These are phyloP conservation scores for Bipolaris oryzae DNA, from an alignment of 2,329 filamentous ascomycete species.

Conservation along the genomic window DNA sequence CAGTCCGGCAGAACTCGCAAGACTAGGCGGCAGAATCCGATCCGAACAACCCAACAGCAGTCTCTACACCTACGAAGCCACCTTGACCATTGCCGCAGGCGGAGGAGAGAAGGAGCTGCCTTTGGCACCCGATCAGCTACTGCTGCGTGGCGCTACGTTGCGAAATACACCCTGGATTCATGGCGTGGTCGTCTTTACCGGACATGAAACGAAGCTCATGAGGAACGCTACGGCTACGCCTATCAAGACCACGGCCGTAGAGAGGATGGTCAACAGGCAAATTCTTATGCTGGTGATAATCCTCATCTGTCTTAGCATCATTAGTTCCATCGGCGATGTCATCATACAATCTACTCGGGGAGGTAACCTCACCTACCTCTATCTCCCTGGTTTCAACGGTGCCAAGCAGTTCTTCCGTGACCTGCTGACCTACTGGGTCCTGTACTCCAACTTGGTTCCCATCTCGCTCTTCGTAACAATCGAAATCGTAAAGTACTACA, in stretches of 20 bases:
- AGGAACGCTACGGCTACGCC: conserved; percentile 95
- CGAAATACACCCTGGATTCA: conserved; percentile 98
- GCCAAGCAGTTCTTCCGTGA: conserved; percentile 87
- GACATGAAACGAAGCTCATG: conserved; percentile 99
- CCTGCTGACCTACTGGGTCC: conserved; percentile 97
- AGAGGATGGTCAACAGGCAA: conserved; percentile 89
- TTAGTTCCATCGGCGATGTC: conserved; percentile 90
- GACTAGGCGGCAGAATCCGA: conserved; percentile 82
- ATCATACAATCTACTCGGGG: conserved; percentile 70
- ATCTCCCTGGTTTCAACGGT: conserved; percentile 65
- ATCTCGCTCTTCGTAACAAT: conserved; percentile 98
- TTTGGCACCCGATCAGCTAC: conserved; percentile 87
- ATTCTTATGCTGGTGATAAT: conserved; percentile 89
- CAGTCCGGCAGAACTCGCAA: conserved; percentile 81
- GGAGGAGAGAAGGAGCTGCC: conserved; percentile 93
- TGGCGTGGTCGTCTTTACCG: conserved; percentile 93
- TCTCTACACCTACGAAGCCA: conserved; percentile 97
- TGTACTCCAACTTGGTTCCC: conserved; percentile 94
- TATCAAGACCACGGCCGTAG: conserved; percentile 96
- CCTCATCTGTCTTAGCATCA: conserved; percentile 80
- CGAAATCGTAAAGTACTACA: conserved; percentile 97
- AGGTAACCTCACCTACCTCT: conserved; percentile 73
- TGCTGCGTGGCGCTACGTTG: conserved; percentile 89
- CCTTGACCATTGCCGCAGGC: conserved; percentile 85
- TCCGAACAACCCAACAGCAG: conserved; percentile 99